Evolutionary conservation across 1,284 basidiomycete genomes (phyloP).

Genomic region (Trichosporon sp.): DNA sequence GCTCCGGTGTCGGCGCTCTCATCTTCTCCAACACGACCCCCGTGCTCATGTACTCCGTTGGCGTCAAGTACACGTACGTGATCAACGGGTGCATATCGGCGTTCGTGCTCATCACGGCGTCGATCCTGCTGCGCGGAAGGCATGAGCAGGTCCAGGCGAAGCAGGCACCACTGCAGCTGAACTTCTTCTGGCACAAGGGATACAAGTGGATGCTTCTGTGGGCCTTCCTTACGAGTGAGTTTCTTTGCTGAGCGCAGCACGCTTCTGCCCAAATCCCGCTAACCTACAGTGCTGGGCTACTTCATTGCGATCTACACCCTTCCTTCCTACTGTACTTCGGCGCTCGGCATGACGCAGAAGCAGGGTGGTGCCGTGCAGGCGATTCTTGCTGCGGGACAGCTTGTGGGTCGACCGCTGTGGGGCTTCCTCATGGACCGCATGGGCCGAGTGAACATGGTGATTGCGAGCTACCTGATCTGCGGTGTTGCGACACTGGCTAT

Average conservation of each 20-base stretch:
- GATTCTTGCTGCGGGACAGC: conserved; percentile 58
- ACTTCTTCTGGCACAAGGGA: conserved; percentile 31
- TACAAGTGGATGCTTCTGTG: conserved; percentile 28
- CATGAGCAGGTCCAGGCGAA: conserved; percentile 40
- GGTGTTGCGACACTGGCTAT: conserved; percentile 55
- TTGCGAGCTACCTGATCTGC: conserved; percentile 53
- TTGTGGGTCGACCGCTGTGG: conserved; percentile 57
- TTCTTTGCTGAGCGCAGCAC: no score
- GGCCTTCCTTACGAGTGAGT: conserved; percentile 33
- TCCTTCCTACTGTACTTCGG: conserved; percentile 57
- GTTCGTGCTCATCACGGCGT: conserved; percentile 50
- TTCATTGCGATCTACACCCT: conserved; percentile 58
- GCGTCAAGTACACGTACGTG: conserved; percentile 53
- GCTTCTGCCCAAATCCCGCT: neutral
- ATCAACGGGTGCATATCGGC: conserved; percentile 55
- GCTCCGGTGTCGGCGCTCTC: conserved; percentile 53
- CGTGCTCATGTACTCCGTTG: conserved; percentile 42
- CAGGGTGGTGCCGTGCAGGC: conserved; percentile 57
- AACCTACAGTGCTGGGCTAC: conserved; percentile 53
- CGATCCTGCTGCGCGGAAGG: conserved; percentile 50
- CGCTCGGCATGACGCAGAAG: conserved; percentile 54
- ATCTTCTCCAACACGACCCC: conserved; percentile 53
- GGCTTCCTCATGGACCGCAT: conserved; percentile 55
- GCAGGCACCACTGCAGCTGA: conserved; percentile 27
- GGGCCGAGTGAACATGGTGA: conserved; percentile 57